Evolutionary conservation across 495 filamentous ascomycete genomes (phyloP).

Genomic region (Penicillium canescens): DNA sequence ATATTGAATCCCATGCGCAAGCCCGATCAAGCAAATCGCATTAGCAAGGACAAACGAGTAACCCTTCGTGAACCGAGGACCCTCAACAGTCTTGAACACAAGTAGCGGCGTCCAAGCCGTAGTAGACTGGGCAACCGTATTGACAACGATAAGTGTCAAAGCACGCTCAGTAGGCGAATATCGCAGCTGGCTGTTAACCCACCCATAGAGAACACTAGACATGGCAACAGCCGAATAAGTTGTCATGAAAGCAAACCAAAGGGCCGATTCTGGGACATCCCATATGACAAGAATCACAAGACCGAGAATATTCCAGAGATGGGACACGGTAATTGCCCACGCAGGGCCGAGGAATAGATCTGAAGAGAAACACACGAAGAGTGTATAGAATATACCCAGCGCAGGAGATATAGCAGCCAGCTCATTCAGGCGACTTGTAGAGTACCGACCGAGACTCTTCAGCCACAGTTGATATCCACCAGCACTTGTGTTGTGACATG

Average conservation of each 20-base stretch:
- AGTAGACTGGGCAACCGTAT: constrained; percentile 51
- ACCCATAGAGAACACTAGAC: constrained; percentile 40
- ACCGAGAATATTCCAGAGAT: constrained; percentile 41
- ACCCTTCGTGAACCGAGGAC: constrained; percentile 48
- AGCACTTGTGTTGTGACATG: constrained; percentile 27
- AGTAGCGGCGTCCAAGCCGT: constrained; percentile 36
- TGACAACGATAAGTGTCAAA: constrained; percentile 52
- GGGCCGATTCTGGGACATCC: constrained; percentile 48
- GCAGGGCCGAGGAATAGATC: constrained; percentile 47
- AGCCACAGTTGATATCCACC: constrained; percentile 47
- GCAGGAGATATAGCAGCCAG: constrained; percentile 43
- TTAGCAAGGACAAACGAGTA: constrained; percentile 49
- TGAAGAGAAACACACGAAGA: constrained; percentile 47
- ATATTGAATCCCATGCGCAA: constrained; percentile 33
- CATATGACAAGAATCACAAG: constrained; percentile 48
- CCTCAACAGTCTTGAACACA: constrained; percentile 47
- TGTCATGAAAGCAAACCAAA: constrained; percentile 50
- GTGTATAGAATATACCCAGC: constrained; percentile 47
- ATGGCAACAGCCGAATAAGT: constrained; percentile 35
- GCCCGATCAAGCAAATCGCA: constrained; percentile 42
- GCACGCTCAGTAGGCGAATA: constrained; percentile 59
- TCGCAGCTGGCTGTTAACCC: constrained; percentile 50
- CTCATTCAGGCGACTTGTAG: constrained; percentile 42
- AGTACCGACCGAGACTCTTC: constrained; percentile 39
- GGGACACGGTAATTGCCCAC: constrained; percentile 44